Base-by-base conservation (phyloP, 2,329 filamentous ascomycete species). In the Pseudogymnoascus sp. region DNA sequence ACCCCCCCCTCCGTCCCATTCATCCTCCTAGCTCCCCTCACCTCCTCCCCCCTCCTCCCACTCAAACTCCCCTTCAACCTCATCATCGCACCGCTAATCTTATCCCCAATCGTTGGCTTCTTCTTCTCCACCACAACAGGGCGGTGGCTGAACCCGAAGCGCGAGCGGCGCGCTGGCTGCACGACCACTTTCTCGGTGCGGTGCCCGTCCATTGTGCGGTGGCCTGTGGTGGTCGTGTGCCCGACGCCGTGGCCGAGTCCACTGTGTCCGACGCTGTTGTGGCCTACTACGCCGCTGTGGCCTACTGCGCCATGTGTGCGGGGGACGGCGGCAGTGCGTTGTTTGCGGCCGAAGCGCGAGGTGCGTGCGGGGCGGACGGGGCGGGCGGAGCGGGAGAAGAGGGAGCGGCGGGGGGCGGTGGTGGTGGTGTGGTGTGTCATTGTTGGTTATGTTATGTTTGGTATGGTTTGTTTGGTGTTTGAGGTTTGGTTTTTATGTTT, bases 51-150 rank as follows among this genome's bases (percentile, higher is more conserved):
- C n/a, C 89, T 87, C 42, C 85, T 80, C 59, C 84, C 76, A 1
- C 87, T 92, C 64, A 93, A 72, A 62, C 79, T 84, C 6, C 90
- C 90, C 75, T 85, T 86, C 67, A 93, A 75, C 78, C 84, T 90
- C 77, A 90, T 80, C 74, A 93, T 78, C 0, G 89, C 89, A 16
- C 90, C 90, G 60, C 83, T 86, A 69, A 93, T 81, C 76, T 93
- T 93, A 77, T 93, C 90, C 57, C 87, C 87, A 68, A 93, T 78
- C 40, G 81, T 84, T 2, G 84, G 81, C 70, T 86, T 84, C 71
- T 89, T 85, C 73, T 84, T 83, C 62, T 90, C 88, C 72, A 88
- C 86, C 66, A 85, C 82, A 14, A 78, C 77, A 2, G 77, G 77
- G 61, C 76, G 74, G 74, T 76, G 70, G 74, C 67, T 75, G 73